Base-by-base conservation (phyloP, 345 rosid species). In the Abelmoschus esculentus region DNA sequence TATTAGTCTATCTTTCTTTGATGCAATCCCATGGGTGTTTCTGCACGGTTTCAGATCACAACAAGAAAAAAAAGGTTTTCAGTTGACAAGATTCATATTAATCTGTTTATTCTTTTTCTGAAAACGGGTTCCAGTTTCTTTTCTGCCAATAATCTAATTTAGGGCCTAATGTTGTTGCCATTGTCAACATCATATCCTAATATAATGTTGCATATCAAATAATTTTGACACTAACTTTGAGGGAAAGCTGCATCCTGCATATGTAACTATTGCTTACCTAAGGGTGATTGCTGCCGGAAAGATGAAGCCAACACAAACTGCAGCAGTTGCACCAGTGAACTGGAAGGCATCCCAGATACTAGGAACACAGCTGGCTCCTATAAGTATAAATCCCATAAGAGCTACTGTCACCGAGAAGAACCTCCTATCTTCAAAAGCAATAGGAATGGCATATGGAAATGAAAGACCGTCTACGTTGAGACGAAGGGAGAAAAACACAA, bases 281-380 rank as follows among this genome's bases (percentile, higher is more conserved):
- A 86, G 86, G 31, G 86, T 76, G 5, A 86, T 74, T 34, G 90
- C 83, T 12, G 89, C 87, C 46, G 89, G 93, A 79, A 88, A 86
- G 70, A 88, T 82, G 76, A 71, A 88, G 54, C 86, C 90, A 19
- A 88, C 85, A 58, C 86, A 76, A 22, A 82, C 75, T 2, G 89
- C 82, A 2, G 89, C 82, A 1, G 89, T 86, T 32, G 93, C 93
- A 40, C 89, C 90, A 1, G 90, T 86, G 73, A 88, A 79, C 76
- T 88, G 87, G 75, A 88, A 88, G 8, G 89, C 90, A 70, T 82
- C 93, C 90, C 90, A 86, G 77, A 88, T 85, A 34, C 85, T 80
- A 2, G 90, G 90, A 59, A 88, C 81, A 61, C 64, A 88, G 73
- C 78, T 88, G 55, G 93, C 89, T 69, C 85, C 90, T 49, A 76